Percentiles rank a stretch among this genome's conserved stretches.
Evolutionary conservation across 2,329 filamentous ascomycete genomes (phyloP).

Genomic region (Colletotrichum karsti): DNA sequence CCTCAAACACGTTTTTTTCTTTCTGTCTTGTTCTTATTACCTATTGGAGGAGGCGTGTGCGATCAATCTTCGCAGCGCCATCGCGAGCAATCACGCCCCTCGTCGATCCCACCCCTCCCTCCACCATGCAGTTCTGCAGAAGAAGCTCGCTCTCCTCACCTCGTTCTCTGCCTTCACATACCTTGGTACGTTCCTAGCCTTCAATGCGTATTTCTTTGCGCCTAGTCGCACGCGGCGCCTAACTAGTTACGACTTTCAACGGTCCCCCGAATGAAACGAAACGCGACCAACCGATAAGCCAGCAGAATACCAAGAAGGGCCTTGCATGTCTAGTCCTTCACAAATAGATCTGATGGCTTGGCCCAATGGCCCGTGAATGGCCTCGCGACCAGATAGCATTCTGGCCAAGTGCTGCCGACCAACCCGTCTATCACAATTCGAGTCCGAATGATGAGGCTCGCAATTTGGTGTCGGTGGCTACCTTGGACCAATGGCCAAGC

Average conservation of each 20-base stretch:
- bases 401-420: neutral
- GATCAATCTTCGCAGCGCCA: neutral
- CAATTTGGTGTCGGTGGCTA: neutral
- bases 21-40: neutral
- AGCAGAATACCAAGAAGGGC: neutral
- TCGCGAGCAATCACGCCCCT: neutral
- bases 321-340: neutral
- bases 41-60: neutral
- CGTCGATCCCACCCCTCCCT: neutral
- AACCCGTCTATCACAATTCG: neutral
- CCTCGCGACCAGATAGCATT: neutral
- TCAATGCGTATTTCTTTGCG: neutral
- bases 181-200: neutral
- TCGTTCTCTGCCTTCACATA: too few species aligned
- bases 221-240: neutral
- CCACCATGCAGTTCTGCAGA: neutral
- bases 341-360: constrained; percentile 24
- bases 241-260: neutral
- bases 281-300: constrained; percentile 7
- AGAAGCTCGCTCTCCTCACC: neutral
- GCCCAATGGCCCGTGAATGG: neutral
- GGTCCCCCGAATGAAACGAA: neutral
- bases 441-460: neutral
- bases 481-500: neutral
- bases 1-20: neutral